A percentile compares a stretch with the other conserved stretches of the same genome.
Conservation (phyloP, 106 monocot genomes). For the Phalaenopsis aphrodite region DNA sequence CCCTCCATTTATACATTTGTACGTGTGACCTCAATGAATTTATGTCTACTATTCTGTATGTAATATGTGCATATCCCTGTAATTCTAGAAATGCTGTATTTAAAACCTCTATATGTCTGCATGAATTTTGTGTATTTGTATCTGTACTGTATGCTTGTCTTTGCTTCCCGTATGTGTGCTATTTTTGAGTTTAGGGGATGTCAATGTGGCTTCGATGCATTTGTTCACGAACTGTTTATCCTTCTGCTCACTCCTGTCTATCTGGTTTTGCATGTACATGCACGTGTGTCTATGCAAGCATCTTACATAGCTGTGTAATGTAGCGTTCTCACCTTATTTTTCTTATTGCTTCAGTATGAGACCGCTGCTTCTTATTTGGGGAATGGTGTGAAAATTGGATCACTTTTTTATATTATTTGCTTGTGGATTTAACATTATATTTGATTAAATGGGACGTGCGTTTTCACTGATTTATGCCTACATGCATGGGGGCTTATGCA, state of each 20-base stretch:
- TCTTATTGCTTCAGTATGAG: too few relatives aligned
- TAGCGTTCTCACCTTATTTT: background rate
- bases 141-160: too few relatives aligned
- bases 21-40: too few relatives aligned
- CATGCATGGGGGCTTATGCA: background rate
- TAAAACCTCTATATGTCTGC: too few relatives aligned
- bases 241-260: background rate
- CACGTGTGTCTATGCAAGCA: background rate
- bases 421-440: background rate
- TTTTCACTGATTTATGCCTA: background rate
- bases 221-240: background rate
- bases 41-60: too few relatives aligned
- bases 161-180: too few relatives aligned
- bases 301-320: background rate
- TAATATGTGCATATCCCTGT: too few relatives aligned
- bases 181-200: background rate
- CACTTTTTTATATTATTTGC: background rate
- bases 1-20: too few relatives aligned
- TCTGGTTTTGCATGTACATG: background rate
- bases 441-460: background rate
- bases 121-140: too few relatives aligned
- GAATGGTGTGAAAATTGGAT: background rate
- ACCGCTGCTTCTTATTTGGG: background rate
- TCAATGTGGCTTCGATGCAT: background rate
- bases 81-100: too few relatives aligned